phyloP scores from a whole-genome alignment of 1,284 basidiomycete genomes.

The Trichosporon sp. region DNA sequence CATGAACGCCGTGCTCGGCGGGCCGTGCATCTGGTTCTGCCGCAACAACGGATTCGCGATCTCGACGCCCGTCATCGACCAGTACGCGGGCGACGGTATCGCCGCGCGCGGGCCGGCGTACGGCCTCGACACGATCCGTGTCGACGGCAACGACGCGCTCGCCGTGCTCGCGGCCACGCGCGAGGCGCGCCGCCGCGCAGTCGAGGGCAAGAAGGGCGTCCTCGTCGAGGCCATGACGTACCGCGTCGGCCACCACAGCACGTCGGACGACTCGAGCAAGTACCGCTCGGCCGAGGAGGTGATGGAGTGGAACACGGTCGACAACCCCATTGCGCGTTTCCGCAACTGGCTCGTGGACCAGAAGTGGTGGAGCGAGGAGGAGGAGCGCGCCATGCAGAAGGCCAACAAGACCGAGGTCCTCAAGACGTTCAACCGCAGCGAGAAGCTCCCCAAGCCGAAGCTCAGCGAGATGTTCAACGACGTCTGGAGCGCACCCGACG shows the following conservation, averaged over 20 bases:
- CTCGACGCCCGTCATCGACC: constrained; percentile 83
- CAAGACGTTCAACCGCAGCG: constrained; percentile 70
- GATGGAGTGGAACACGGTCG: constrained; percentile 66
- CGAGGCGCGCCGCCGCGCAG: constrained; percentile 70
- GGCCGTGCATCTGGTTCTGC: constrained; percentile 47
- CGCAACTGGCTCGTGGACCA: constrained; percentile 71
- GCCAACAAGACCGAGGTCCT: constrained; percentile 69
- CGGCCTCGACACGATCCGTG: constrained; percentile 81
- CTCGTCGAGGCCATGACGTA: constrained; percentile 91
- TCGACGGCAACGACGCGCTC: constrained; percentile 90
- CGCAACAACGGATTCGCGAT: constrained; percentile 70
- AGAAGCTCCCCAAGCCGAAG: constrained; percentile 64
- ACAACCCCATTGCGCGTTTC: constrained; percentile 84
- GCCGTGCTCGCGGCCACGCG: constrained; percentile 77
- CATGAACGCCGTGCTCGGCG: constrained; percentile 53
- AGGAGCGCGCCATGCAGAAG: constrained; percentile 69
- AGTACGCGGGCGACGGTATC: constrained; percentile 90
- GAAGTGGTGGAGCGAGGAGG: constrained; percentile 78
- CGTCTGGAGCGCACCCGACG: constrained; percentile 57
- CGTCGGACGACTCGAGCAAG: constrained; percentile 88
- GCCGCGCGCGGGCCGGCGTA: constrained; percentile 89
- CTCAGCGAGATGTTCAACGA: constrained; percentile 79
- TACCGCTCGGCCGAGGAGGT: constrained; percentile 81
- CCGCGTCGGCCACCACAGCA: constrained; percentile 90
- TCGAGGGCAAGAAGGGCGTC: constrained; percentile 75